Evolutionary conservation across 1,284 basidiomycete genomes (phyloP), one percentile per base, ranked within the genome.

Genomic region (Singerocomus inundabilis): DNA sequence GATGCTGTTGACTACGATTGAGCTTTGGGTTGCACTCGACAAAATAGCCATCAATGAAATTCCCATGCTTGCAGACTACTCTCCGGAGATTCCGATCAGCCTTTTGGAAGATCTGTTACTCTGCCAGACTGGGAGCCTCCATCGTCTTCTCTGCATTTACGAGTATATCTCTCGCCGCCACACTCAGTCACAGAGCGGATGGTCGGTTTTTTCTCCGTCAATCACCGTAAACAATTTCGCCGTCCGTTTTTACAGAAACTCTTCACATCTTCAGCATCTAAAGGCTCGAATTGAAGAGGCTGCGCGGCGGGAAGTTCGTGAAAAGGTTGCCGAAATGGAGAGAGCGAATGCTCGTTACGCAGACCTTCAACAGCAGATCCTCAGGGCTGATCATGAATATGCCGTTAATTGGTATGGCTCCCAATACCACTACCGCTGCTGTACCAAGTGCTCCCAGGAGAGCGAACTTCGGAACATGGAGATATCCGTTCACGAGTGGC

Each of bases 401-500:
- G 2, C 1, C 5, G 3, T 44, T 4, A 37, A 26, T n/a, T 15
- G 16, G 29, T 4, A 51, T 40, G 58, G 58, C 8, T 6, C 11
- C 0, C 26, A 39, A 28, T 21, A 21, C 9, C 53, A 58, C 2
- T 43, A 13, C 1, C 6, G 29, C 1, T 8, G 16, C 0, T 73
- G 73, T 49, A 8, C 0, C 0, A 74, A 66, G 45, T 80, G 79
- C 48, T 2, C 3, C 1, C 52, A 70, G 4, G 47, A 67, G 31
- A 30, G 36, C 1, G 12, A 61, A 37, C 59, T 63, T 0, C 26
- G 18, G 0, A 32, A 8, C 0, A 55, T 79, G 57, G 10, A 34
- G 0, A 78, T 81, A 33, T 3, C 36, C 0, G 55, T 76, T 4
- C 62, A 76, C 38, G 79, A 82, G 44, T 80, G 77, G 79, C 79